These are phyloP conservation scores for Syncephalastrum racemosum DNA, from an alignment of 371 early-diverging fungal species.

Conservation along the genomic window DNA sequence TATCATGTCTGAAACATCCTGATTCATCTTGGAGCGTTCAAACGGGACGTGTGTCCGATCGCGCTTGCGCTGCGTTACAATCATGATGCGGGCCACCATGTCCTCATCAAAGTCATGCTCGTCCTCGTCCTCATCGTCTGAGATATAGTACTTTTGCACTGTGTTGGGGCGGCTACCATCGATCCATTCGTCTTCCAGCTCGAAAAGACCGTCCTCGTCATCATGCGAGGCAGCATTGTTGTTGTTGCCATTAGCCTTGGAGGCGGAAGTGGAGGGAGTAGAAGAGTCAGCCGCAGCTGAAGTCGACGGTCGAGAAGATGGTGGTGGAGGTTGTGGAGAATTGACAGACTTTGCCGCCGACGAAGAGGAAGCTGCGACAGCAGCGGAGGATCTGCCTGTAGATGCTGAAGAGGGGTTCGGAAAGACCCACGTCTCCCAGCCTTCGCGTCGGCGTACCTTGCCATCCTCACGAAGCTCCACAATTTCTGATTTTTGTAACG, in stretches of 20 bases:
- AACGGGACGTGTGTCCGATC: slow-evolving; percentile 72
- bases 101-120: slow-evolving; percentile 85
- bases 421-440: slow-evolving; percentile 81
- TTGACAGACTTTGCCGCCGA: slow-evolving; percentile 29
- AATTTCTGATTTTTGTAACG: slow-evolving; percentile 54
- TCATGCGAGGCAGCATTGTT: slow-evolving; percentile 15
- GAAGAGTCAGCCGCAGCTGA: slow-evolving; percentile 46
- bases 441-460: slow-evolving; percentile 67
- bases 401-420: slow-evolving; percentile 23
- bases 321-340: slow-evolving; percentile 12
- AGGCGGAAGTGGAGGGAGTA: slow-evolving; percentile 22
- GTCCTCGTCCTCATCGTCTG: slow-evolving; percentile 65
- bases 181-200: slow-evolving; percentile 68
- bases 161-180: slow-evolving; percentile 57
- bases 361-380: slow-evolving; percentile 1
- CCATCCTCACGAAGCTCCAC: slow-evolving; percentile 54
- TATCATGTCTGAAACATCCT: slow-evolving; percentile 90
- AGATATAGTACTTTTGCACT: slow-evolving; percentile 64
- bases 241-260: slow-evolving; percentile 13
- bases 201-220: slow-evolving; percentile 76
- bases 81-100: slow-evolving; percentile 81
- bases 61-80: slow-evolving; percentile 86
- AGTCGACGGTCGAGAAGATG: slow-evolving; percentile 28
- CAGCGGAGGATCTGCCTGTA: neutral
- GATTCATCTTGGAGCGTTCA: slow-evolving; percentile 83